phyloP scores from a whole-genome alignment of 257 asterid genomes.

The Ilex aquifolium region DNA sequence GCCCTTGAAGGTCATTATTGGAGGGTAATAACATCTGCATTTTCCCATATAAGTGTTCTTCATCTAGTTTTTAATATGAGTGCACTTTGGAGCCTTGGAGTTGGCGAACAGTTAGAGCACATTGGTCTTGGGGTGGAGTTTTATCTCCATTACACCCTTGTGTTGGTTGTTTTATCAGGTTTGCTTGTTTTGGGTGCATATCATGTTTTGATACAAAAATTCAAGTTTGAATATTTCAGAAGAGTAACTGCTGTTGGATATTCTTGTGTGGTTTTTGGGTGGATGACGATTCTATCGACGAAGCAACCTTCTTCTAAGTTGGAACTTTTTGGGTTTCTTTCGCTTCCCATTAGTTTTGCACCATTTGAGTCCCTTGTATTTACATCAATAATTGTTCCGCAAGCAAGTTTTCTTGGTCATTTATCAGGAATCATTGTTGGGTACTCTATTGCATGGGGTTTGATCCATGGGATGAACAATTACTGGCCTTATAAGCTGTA shows the following conservation, averaged over 20 bases:
- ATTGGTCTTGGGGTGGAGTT: conserved; percentile 77
- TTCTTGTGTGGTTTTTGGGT: conserved; percentile 97
- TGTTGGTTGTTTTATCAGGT: conserved; percentile 77
- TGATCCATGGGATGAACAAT: conserved; percentile 88
- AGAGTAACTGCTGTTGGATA: conserved; percentile 97
- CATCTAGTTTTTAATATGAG: conserved; percentile 95
- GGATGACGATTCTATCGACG: conserved; percentile 91
- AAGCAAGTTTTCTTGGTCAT: conserved; percentile 94
- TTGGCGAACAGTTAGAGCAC: conserved; percentile 54
- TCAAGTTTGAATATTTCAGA: conserved; percentile 72
- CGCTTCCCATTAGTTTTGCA: conserved; percentile 91
- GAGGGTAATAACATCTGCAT: conserved; percentile 87
- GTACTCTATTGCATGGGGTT: conserved; percentile 84
- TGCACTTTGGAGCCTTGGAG: conserved; percentile 96
- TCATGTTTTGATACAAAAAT: conserved; percentile 69
- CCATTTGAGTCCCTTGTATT: conserved; percentile 91
- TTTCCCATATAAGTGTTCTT: conserved; percentile 86
- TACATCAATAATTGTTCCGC: conserved; percentile 92
- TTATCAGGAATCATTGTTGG: conserved; percentile 83
- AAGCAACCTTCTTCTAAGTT: conserved; percentile 85
- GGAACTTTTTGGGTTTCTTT: conserved; percentile 87
- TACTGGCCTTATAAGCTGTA: conserved; percentile 16
- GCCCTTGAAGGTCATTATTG: conserved; percentile 82
- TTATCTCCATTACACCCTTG: conserved; percentile 73
- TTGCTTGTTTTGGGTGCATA: conserved; percentile 72